Evolutionary conservation across 2,329 filamentous ascomycete genomes (phyloP).

Genomic region (Botrytis deweyae): DNA sequence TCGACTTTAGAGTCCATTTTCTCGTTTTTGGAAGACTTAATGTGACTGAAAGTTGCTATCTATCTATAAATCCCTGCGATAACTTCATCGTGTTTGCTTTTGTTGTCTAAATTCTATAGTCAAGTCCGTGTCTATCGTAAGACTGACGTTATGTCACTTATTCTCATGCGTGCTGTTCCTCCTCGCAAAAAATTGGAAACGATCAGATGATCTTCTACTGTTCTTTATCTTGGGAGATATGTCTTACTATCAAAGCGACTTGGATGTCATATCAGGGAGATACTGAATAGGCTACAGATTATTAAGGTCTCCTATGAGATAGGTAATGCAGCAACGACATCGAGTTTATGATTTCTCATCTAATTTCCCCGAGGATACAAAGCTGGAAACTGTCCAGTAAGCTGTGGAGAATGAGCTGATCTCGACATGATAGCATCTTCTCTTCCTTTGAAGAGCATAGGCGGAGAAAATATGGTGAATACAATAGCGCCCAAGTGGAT

Average conservation of each 20-base stretch:
- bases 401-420: not conserved
- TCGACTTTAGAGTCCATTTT: not conserved
- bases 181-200: rapidly evolving
- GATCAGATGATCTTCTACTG: not conserved
- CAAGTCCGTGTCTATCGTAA: not conserved
- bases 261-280: rapidly evolving
- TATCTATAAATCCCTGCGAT: not conserved
- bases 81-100: not conserved
- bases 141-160: rapidly evolving
- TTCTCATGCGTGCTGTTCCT: not conserved
- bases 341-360: rapidly evolving
- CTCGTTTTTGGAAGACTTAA: not conserved
- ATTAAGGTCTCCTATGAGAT: rapidly evolving
- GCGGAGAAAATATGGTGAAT: not conserved
- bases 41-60: not conserved
- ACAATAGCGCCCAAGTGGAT: not conserved
- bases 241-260: rapidly evolving
- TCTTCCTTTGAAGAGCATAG: not conserved
- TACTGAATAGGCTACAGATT: not conserved
- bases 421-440: not conserved
- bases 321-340: not conserved
- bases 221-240: not conserved
- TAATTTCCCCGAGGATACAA: not conserved
- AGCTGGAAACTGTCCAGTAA: rapidly evolving
- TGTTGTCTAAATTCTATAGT: not conserved